Percentiles rank a stretch among this genome's conserved stretches.
Evolutionary conservation across 1,284 basidiomycete genomes (phyloP).

Genomic region (Laetiporus sulphureus): DNA sequence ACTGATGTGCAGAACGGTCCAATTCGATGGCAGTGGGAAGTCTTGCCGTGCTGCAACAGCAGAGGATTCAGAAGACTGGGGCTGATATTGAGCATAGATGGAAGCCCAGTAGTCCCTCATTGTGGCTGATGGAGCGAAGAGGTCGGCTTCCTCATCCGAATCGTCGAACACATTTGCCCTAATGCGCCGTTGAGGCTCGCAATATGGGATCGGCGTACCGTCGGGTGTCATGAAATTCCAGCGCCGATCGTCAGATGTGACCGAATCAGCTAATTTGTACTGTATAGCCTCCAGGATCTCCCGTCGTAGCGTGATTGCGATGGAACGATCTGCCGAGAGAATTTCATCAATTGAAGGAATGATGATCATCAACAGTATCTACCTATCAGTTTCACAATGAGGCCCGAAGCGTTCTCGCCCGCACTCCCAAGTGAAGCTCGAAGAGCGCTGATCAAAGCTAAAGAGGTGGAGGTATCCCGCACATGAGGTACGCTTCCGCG

Average conservation of each 20-base stretch:
- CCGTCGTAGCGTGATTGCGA: slow-evolving; percentile 71
- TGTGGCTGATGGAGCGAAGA: slow-evolving; percentile 26
- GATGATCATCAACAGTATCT: not conserved
- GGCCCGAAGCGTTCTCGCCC: slow-evolving; percentile 40
- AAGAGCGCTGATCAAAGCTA: slow-evolving; percentile 68
- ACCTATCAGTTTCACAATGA: slow-evolving; percentile 69
- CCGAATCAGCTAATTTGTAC: slow-evolving; percentile 48
- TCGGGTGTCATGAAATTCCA: slow-evolving; percentile 56
- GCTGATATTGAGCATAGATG: slow-evolving; percentile 47
- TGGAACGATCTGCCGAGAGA: slow-evolving; percentile 26
- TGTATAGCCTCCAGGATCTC: slow-evolving; percentile 72
- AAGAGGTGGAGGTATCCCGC: slow-evolving; percentile 64
- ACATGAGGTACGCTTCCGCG: slow-evolving; percentile 64
- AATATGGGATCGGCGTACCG: slow-evolving; percentile 30
- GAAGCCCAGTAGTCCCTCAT: slow-evolving; percentile 57
- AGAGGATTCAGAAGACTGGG: slow-evolving; percentile 34
- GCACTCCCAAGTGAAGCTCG: slow-evolving; percentile 72
- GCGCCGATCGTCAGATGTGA: slow-evolving; percentile 47
- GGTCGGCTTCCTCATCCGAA: slow-evolving; percentile 32
- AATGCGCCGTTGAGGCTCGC: slow-evolving; percentile 8
- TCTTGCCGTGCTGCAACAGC: slow-evolving; percentile 32
- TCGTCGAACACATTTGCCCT: slow-evolving; percentile 17
- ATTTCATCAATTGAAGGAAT: not conserved
- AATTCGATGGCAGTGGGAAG: slow-evolving; percentile 61
- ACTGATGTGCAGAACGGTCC: slow-evolving; percentile 84